A percentile compares a stretch with the other conserved stretches of the same genome.
Conservation (phyloP, 768 basidiomycete species). For the Tulasnella sp. region DNA sequence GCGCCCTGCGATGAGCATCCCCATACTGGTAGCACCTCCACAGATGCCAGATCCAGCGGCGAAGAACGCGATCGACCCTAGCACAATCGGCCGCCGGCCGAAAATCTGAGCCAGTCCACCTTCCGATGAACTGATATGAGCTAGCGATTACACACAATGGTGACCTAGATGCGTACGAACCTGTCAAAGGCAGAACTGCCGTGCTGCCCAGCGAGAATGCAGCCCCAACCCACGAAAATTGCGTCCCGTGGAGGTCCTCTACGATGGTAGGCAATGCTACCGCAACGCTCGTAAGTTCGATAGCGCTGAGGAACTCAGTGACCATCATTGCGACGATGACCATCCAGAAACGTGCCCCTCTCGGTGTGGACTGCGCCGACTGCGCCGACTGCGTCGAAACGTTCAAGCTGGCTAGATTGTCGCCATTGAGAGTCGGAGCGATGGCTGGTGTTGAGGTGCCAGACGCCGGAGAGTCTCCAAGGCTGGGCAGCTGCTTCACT, state of each 20-base stretch:
- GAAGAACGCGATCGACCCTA: conserved; percentile 27
- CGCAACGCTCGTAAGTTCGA: conserved; percentile 24
- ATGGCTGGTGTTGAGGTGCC: not conserved
- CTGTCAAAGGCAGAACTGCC: conserved; percentile 32
- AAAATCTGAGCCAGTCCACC: conserved; percentile 24
- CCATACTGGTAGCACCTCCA: conserved; percentile 33
- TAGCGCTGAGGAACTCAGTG: not conserved
- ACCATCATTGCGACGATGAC: not conserved
- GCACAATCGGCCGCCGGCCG: conserved; percentile 28
- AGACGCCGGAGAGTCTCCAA: not conserved
- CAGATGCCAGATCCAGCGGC: conserved; percentile 34
- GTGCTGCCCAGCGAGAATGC: conserved; percentile 35
- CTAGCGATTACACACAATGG: too few species aligned
- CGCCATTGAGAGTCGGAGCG: not conserved
- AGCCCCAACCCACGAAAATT: conserved; percentile 37
- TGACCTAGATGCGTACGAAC: conserved; percentile 22
- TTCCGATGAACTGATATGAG: not conserved
- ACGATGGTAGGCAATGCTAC: conserved; percentile 36
- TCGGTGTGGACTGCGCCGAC: not conserved
- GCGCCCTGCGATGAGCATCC: conserved; percentile 33
- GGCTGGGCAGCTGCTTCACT: not conserved
- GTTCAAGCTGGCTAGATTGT: not conserved
- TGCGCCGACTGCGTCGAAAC: not conserved
- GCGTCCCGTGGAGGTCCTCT: conserved; percentile 26
- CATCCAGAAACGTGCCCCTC: not conserved